These are phyloP conservation scores for Apiospora kogelbergensis DNA, from an alignment of 2,329 filamentous ascomycete genomes.

Conservation along the genomic window DNA sequence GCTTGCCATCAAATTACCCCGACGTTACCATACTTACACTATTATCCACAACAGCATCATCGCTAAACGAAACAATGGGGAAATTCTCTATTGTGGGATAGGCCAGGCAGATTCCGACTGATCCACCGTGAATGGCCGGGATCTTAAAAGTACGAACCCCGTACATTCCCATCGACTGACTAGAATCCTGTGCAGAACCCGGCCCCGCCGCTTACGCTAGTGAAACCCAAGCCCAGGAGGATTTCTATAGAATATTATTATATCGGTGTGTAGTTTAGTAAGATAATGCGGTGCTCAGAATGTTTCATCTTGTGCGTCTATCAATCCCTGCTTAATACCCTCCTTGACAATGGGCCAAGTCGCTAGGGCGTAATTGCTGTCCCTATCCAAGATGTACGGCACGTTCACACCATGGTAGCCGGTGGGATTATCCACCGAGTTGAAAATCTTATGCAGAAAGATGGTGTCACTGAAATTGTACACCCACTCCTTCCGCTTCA, in stretches of 20 bases:
- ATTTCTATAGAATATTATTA: not conserved
- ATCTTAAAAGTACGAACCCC: not conserved
- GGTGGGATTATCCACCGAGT: not conserved
- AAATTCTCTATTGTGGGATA: no score
- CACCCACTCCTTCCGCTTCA: slow-evolving; percentile 12
- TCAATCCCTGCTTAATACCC: not conserved
- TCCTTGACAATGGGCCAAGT: not conserved
- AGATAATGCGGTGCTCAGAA: not conserved
- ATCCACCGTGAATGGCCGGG: not conserved
- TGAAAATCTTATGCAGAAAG: slow-evolving; percentile 9
- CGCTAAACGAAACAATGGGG: no score
- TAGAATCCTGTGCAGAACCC: no score
- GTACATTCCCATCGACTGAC: no score
- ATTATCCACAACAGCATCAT: no score
- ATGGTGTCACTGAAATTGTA: slow-evolving; percentile 28
- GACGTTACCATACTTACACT: no score
- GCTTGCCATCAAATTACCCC: no score
- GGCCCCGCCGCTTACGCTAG: no score
- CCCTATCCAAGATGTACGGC: not conserved
- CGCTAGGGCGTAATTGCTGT: not conserved
- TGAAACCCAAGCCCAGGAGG: no score
- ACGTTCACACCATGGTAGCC: not conserved
- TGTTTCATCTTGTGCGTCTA: not conserved
- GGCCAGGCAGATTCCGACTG: no score
- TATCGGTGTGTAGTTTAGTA: not conserved